Base-by-base conservation (phyloP, 192 early-diverging fungal species). In the Linnemannia zychae region DNA sequence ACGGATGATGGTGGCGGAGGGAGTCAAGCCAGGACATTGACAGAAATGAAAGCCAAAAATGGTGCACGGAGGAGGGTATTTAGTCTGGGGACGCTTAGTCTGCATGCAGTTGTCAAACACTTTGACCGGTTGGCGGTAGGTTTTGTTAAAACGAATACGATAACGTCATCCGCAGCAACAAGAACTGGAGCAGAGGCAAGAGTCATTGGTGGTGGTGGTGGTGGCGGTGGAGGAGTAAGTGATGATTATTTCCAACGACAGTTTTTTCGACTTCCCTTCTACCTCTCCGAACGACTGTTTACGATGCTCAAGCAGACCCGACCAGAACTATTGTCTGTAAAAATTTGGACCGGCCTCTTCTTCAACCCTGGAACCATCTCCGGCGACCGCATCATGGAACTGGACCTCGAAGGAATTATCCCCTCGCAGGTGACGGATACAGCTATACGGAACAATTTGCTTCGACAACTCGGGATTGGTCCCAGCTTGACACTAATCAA, bases 341-440 rank as follows among this genome's bases (percentile, higher is more conserved):
- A 76, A 48, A 44, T 83, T 44, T 83, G 81, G 81, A 83, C 81
- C 16, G 40, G 44, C 38, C 66, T 83, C 9, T 83, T 83, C 24
- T 83, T 83, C 46, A 33, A 46, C 31, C 34, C 33, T 44, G 57
- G 9, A 38, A 40, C 37, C 1, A 40, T 9, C 37, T 3, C 67
- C 3, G 67, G 67, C 20, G 36, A 40, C 22, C 40, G 67, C 37
- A 65, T 60, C n/a, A 69, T 71, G 37, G 81, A 83, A 0, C 67
- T 83, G 24, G 81, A 83, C 63, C 48, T 83, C 15, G 81, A 83
- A 16, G 81, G 81, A 2, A 20, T 83, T 16, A 78, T 83, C 11
- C 15, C 75, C 3, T 78, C 81, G 4, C 81, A 83, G 31, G 81
- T 83, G 18, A 83, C 76, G 0, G 81, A 83, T 24, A 38, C 70